These are phyloP conservation scores for Angomonas ambiguus DNA, from an alignment of 208 protist genomes.

Conservation along the genomic window DNA sequence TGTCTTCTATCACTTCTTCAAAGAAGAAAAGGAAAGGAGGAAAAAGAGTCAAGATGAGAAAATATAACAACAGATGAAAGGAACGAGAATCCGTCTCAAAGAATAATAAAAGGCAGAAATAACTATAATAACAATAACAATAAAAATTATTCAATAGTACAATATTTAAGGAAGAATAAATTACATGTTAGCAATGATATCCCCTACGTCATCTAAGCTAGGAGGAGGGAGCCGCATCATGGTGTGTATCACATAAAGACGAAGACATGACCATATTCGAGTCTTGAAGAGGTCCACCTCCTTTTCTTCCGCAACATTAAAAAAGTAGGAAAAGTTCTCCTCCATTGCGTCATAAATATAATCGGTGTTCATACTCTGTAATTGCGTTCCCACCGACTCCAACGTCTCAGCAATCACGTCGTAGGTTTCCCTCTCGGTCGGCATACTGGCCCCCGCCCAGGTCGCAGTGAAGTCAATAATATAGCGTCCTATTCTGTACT, in stretches of 20 bases:
- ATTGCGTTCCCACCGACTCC: background rate
- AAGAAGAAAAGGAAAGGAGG: background rate
- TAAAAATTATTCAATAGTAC: background rate
- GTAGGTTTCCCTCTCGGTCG: constrained; percentile 8
- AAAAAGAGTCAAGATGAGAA: background rate
- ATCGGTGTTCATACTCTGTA: background rate
- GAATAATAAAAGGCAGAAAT: background rate
- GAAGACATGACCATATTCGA: background rate
- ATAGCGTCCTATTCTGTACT: background rate
- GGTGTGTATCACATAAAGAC: constrained; percentile 7
- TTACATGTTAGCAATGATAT: background rate
- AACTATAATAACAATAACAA: background rate
- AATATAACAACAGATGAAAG: background rate
- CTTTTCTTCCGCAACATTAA: background rate
- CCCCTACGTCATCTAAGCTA: background rate
- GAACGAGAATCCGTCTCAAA: too few species aligned
- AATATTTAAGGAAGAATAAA: background rate
- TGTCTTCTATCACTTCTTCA: too few species aligned
- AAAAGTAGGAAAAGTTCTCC: background rate
- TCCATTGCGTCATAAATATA: background rate
- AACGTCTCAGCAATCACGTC: background rate
- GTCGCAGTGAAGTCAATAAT: background rate
- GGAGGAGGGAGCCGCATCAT: background rate
- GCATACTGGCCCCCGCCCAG: background rate
- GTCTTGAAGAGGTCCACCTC: background rate